Conservation (phyloP, 192 early-diverging fungal genomes). For the Gonapodya prolifera region DNA sequence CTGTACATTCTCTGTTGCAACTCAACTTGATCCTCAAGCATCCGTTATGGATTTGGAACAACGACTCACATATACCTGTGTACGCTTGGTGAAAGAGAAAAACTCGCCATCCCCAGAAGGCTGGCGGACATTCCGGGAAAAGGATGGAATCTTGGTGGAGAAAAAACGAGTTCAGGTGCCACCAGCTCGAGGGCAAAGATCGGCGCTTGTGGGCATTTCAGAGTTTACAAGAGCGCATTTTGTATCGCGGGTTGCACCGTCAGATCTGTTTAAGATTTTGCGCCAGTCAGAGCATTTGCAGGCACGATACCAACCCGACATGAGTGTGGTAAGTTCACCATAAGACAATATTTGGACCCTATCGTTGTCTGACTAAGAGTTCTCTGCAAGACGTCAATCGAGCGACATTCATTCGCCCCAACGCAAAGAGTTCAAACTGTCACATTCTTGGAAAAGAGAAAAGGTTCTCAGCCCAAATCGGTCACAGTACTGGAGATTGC, state of each 20-base stretch:
- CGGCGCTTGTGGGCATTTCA: neutral
- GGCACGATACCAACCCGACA: neutral
- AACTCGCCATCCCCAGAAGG: neutral
- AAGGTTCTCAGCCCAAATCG: neutral
- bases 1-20: neutral
- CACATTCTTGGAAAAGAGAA: neutral
- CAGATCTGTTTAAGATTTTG: neutral
- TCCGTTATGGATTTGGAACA: neutral
- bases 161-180: neutral
- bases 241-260: neutral
- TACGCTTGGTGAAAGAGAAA: neutral
- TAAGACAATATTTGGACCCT: no score
- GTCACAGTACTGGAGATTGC: neutral
- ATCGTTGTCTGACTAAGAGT: no score
- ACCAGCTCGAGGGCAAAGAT: neutral
- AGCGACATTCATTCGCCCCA: neutral
- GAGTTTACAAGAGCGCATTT: neutral
- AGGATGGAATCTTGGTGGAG: neutral
- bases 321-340: neutral
- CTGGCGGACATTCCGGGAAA: neutral
- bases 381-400: neutral
- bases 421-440: neutral
- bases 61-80: neutral
- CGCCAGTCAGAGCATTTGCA: neutral
- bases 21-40: neutral